These are phyloP conservation scores for Podospora pseudocomata DNA, from an alignment of 495 filamentous ascomycete species.

Conservation along the genomic window DNA sequence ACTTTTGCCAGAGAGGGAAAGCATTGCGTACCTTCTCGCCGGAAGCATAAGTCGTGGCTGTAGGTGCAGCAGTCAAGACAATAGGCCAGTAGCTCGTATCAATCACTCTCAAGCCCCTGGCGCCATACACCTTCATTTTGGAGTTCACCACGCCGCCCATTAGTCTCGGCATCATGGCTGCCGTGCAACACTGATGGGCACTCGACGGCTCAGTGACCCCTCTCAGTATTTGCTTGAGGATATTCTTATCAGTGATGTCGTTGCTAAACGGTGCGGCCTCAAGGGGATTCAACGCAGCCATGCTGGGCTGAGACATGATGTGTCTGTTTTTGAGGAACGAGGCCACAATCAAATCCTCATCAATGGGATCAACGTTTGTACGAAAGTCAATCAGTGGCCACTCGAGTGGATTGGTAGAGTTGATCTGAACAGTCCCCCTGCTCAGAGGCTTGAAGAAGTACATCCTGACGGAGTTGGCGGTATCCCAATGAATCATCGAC, in stretches of 20 bases:
- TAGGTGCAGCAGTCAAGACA: conserved; percentile 41
- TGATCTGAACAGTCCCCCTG: conserved; percentile 42
- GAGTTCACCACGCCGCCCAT: conserved; percentile 47
- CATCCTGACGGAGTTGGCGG: conserved; percentile 29
- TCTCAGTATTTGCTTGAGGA: conserved; percentile 26
- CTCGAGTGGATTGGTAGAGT: conserved; percentile 34
- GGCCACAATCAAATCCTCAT: conserved; percentile 30
- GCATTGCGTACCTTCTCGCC: conserved; percentile 38
- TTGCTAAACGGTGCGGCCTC: conserved; percentile 32
- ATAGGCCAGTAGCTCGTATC: conserved; percentile 41
- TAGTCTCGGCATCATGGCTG: conserved; percentile 42
- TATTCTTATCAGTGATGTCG: conserved; percentile 24
- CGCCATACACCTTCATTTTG: conserved; percentile 48
- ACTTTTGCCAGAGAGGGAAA: not conserved
- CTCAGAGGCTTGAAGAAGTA: conserved; percentile 42
- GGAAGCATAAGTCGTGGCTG: conserved; percentile 50
- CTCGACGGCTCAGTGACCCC: conserved; percentile 30
- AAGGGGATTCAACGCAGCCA: conserved; percentile 38
- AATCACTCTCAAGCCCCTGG: conserved; percentile 40
- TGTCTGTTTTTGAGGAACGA: conserved; percentile 38
- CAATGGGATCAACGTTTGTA: conserved; percentile 36
- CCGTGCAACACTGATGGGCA: conserved; percentile 41
- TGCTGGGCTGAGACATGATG: conserved; percentile 38
- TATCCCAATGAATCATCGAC: conserved; percentile 36
- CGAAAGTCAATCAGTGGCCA: conserved; percentile 33